phyloP scores from a whole-genome alignment of 305 asterid species.

The Fraxinus greggii region DNA sequence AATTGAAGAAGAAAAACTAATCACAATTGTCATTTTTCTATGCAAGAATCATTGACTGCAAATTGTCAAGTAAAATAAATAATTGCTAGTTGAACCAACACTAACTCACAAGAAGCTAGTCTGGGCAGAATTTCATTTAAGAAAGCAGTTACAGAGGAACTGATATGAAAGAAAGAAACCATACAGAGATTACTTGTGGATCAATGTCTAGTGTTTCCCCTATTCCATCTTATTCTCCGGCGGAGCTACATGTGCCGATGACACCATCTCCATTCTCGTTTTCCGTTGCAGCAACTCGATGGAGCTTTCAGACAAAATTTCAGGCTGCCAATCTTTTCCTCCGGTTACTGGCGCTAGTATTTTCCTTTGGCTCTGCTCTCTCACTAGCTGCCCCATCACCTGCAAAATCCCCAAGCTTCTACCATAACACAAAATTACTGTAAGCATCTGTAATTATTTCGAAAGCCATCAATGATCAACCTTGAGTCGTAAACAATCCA shows the following conservation, averaged over 20 bases:
- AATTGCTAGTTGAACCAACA: background rate
- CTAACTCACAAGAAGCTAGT: background rate
- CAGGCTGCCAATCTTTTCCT: conserved; percentile 37
- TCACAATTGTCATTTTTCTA: background rate
- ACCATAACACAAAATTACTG: conserved; percentile 33
- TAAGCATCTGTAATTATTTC: conserved; percentile 25
- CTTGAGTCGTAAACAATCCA: background rate
- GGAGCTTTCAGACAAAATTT: conserved; percentile 39
- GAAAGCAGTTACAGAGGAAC: background rate
- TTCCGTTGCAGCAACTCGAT: conserved; percentile 44
- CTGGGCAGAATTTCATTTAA: background rate
- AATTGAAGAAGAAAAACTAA: background rate
- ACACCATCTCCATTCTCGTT: conserved; percentile 55
- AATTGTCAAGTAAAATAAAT: background rate
- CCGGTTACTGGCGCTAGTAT: conserved; percentile 37
- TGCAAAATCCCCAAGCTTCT: conserved; percentile 25
- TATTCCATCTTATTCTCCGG: conserved; percentile 23
- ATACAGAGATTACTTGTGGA: conserved; percentile 14
- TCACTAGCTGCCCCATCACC: conserved; percentile 42
- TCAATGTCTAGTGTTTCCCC: conserved; percentile 42
- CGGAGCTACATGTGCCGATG: conserved; percentile 37
- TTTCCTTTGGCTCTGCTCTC: conserved; percentile 46
- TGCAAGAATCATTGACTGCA: background rate
- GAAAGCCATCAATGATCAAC: background rate
- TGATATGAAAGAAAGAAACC: conserved; percentile 26